Percentiles rank a stretch among this genome's conserved stretches.
phyloP scores from a whole-genome alignment of 257 asterid genomes.

The Capsicum baccatum region DNA sequence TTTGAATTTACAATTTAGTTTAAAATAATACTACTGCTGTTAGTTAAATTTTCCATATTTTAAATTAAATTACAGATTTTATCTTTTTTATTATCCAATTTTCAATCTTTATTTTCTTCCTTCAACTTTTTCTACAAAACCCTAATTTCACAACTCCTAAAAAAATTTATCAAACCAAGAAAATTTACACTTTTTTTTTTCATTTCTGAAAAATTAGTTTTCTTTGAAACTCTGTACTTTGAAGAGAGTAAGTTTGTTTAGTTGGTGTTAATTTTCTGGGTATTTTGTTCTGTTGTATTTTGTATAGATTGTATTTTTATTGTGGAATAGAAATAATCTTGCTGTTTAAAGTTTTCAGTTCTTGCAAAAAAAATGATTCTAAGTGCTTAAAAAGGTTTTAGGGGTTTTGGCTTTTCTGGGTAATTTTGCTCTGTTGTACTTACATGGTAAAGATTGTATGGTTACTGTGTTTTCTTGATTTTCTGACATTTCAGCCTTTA shows the following conservation, averaged over 20 bases:
- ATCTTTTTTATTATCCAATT: constrained; percentile 37
- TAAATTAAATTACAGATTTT: constrained; percentile 40
- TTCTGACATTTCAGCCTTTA: no score
- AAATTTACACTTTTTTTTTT: constrained; percentile 31
- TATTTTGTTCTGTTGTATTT: constrained; percentile 20
- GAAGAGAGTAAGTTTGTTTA: constrained; percentile 35
- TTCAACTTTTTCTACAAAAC: constrained; percentile 53
- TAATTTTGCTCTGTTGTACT: neutral
- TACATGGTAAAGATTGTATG: constrained; percentile 27
- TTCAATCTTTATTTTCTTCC: constrained; percentile 45
- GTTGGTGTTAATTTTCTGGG: constrained; percentile 33
- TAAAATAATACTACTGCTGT: constrained; percentile 50
- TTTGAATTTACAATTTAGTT: constrained; percentile 53
- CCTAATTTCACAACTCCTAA: constrained; percentile 58
- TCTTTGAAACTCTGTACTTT: constrained; percentile 37
- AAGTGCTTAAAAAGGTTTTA: neutral
- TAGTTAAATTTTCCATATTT: constrained; percentile 44
- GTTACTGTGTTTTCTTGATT: constrained; percentile 10
- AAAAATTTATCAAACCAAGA: constrained; percentile 34
- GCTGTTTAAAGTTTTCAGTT: neutral
- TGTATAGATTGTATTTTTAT: neutral
- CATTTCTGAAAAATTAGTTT: constrained; percentile 33
- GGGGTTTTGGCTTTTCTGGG: neutral
- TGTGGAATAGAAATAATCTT: neutral
- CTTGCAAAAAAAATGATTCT: neutral